Percentiles rank a stretch among this genome's conserved stretches.
phyloP scores from a whole-genome alignment of 257 asterid species.

The Jacaranda copaia region DNA sequence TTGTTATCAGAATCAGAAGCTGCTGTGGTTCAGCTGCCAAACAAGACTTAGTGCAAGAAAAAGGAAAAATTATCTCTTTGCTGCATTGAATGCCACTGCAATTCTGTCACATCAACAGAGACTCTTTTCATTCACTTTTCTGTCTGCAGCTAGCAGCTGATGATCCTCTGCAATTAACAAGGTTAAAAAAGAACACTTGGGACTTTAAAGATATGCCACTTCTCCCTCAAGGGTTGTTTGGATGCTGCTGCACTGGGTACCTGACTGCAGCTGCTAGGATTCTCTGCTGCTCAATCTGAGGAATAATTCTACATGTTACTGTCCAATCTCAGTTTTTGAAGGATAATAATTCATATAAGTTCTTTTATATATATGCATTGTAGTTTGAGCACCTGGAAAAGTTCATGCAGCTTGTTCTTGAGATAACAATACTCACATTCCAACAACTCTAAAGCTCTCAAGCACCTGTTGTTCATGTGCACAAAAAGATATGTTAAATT shows the following conservation, averaged over 20 bases:
- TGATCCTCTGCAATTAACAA: not conserved
- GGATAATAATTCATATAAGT: no score
- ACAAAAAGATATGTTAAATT: not conserved
- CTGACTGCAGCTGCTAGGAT: conserved; percentile 77
- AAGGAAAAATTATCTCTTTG: not conserved
- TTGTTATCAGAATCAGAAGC: conserved; percentile 40
- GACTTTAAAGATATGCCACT: no score
- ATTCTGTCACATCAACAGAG: conserved; percentile 38
- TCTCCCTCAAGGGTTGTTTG: conserved; percentile 38
- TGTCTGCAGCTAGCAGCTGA: not conserved
- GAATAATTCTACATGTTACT: no score
- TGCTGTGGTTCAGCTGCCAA: conserved; percentile 35
- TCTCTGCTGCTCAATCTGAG: conserved; percentile 92
- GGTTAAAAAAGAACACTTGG: not conserved
- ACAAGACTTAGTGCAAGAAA: conserved; percentile 41
- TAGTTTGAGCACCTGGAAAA: conserved; percentile 63
- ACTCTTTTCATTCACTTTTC: conserved; percentile 30
- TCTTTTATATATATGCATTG: no score
- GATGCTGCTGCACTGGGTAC: conserved; percentile 58
- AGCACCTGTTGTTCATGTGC: conserved; percentile 54
- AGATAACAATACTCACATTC: conserved; percentile 92
- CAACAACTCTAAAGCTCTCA: conserved; percentile 79
- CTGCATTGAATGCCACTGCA: conserved; percentile 50
- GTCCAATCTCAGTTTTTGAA: no score
- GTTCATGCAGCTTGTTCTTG: conserved; percentile 86